Base-by-base conservation (phyloP, 805 yeast species). In the Candida lessepsii region DNA sequence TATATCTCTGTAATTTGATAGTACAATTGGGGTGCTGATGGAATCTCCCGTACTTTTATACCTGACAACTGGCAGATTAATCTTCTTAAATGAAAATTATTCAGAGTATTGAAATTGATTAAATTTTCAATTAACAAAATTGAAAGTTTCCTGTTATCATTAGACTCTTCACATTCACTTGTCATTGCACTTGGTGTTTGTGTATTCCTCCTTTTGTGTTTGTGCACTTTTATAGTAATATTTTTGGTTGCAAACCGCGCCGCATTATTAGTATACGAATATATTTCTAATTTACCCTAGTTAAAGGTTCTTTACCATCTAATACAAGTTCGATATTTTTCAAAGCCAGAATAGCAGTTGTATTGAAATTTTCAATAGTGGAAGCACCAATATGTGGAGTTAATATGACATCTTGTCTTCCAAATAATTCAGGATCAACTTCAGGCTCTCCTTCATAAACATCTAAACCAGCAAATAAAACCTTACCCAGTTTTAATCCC, bases 301-400 rank as follows among this genome's bases (percentile, higher is more conserved):
- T 41, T 6, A 42, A 23, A 16, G 41, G 45, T 5, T 32, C 29
- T 5, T 38, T 37, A 1, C 49, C 49, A 2, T 36, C 29, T 19
- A 48, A 70, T 42, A 69, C 71, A 37, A 65, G 57, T 10, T 70
- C 70, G 18, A 84, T 74, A 54, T 83, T 83, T 37, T 69, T 57
- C 55, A 84, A 56, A 17, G 86, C 80, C 31, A 62, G 61, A 5
- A 61, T 53, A 1, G 83, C 76, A 27, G 85, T 76, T 16, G 59
- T 57, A 41, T 71, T 65, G 46, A 73, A 75, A 50, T 77, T 77
- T 44, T 80, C 81, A 8, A 61, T 54, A 0, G 88, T 82, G 4
- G 83, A 73, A 16, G 87, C 80, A 0, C 87, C 93, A 34, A 83
- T 55, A 57, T 86, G 93, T 2, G 93, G 93, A 9, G 83, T 70